Percentiles rank a stretch among this genome's conserved stretches.
Conservation (phyloP, 1,284 basidiomycete genomes). For the Sanghuangporus weigelae region DNA sequence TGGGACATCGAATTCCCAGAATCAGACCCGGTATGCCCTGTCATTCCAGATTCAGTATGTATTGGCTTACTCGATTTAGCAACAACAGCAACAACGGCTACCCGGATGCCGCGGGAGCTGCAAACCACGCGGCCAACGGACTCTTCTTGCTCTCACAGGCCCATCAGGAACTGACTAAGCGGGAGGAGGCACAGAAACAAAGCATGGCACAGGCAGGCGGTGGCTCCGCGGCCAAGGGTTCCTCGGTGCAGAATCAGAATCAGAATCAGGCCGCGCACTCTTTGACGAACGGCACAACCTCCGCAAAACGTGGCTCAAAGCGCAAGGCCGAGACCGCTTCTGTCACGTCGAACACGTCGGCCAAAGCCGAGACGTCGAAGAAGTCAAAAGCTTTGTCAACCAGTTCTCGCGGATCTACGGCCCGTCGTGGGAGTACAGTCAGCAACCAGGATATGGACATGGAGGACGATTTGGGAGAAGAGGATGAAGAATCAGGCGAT, state of each 20-base stretch:
- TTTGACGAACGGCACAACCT: constrained; percentile 23
- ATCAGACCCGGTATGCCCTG: constrained; percentile 1
- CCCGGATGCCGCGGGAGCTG: constrained; percentile 40
- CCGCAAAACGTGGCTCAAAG: constrained; percentile 54
- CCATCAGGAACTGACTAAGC: constrained; percentile 94
- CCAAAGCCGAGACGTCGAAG: constrained; percentile 22
- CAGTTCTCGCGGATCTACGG: constrained; percentile 24
- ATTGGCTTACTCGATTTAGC: constrained; percentile 5
- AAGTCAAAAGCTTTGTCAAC: constrained; percentile 35
- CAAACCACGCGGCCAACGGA: constrained; percentile 74
- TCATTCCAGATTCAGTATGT: neutral
- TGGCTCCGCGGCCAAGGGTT: constrained; percentile 20
- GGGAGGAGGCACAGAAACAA: constrained; percentile 71
- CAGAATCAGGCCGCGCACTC: constrained; percentile 11
- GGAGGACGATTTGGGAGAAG: constrained; percentile 39
- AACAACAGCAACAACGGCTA: constrained; percentile 17
- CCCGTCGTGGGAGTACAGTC: constrained; percentile 21
- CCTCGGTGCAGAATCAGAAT: constrained; percentile 19
- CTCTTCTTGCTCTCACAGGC: constrained; percentile 91
- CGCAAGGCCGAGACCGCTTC: constrained; percentile 49
- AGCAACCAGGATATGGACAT: constrained; percentile 41
- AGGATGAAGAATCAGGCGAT: constrained; percentile 29
- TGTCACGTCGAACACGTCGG: constrained; percentile 23
- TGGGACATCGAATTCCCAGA: constrained; percentile 2
- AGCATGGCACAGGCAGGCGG: constrained; percentile 32